Evolutionary conservation across 495 filamentous ascomycete genomes (phyloP).

Genomic region (Talaromyces borbonicus): DNA sequence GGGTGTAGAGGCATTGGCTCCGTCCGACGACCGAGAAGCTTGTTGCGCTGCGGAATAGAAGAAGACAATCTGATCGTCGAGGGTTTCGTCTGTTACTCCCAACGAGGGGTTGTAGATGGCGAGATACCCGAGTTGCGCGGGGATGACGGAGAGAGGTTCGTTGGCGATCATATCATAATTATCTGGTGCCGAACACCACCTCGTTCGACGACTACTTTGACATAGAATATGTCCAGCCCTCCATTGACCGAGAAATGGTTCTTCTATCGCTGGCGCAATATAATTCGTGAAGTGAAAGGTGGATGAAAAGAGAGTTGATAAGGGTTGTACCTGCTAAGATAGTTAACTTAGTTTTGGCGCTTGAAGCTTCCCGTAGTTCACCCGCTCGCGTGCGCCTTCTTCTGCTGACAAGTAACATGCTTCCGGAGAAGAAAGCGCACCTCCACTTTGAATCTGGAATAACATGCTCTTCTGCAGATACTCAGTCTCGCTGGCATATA

Average conservation of each 20-base stretch:
- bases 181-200: conserved; percentile 5
- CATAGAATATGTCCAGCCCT: not conserved
- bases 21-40: conserved; percentile 19
- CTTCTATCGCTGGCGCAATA: not conserved
- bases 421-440: too few species aligned
- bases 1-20: conserved; percentile 28
- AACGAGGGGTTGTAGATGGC: conserved; percentile 91
- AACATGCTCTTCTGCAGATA: too few species aligned
- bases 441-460: too few species aligned
- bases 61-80: conserved; percentile 88
- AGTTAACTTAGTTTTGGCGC: too few species aligned
- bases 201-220: not conserved
- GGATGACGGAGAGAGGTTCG: conserved; percentile 40
- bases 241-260: too few species aligned
- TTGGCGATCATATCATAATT: conserved; percentile 36
- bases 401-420: too few species aligned
- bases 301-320: not conserved
- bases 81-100: conserved; percentile 77
- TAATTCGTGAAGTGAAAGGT: not conserved
- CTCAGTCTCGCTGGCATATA: too few species aligned
- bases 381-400: not conserved
- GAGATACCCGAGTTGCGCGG: conserved; percentile 79
- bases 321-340: not conserved
- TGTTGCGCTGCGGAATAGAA: conserved; percentile 55
- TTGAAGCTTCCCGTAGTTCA: not conserved